Percentiles rank a stretch among this genome's conserved stretches.
These are phyloP conservation scores for Prunus yedoensis DNA, from an alignment of 331 rosid genomes.

Conservation along the genomic window DNA sequence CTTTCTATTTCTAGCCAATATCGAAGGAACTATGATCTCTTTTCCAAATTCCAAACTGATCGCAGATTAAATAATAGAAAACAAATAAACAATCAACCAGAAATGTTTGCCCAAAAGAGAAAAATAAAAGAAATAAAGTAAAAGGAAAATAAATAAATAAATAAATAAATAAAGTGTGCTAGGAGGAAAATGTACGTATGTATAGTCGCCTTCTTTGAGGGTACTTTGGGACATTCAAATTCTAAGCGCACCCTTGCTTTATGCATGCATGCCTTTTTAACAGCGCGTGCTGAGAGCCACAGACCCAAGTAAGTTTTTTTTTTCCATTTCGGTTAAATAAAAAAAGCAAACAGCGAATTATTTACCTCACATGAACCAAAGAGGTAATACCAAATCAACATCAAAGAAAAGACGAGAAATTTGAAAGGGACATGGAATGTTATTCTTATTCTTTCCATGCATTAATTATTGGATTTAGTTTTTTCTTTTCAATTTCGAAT, in stretches of 20 bases:
- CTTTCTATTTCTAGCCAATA: background rate
- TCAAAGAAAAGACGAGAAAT: background rate
- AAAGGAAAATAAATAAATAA: background rate
- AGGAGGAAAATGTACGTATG: background rate
- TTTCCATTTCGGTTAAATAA: too few species aligned
- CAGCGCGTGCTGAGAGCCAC: slow-evolving; percentile 34
- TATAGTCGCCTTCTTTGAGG: slow-evolving; percentile 28
- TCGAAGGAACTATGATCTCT: background rate
- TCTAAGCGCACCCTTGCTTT: slow-evolving; percentile 11
- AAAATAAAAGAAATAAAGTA: slow-evolving; percentile 7
- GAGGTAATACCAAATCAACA: too few species aligned
- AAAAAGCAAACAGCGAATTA: too few species aligned
- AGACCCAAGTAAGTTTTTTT: too few species aligned
- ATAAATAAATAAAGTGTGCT: background rate
- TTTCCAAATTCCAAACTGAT: background rate
- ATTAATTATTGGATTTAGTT: background rate
- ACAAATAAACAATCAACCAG: background rate
- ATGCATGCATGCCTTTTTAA: slow-evolving; percentile 11
- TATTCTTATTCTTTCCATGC: slow-evolving; percentile 10
- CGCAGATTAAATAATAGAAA: background rate
- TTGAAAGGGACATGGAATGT: background rate
- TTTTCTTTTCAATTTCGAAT: background rate
- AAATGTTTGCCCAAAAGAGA: slow-evolving; percentile 7
- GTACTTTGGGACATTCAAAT: slow-evolving; percentile 19
- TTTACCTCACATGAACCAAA: too few species aligned